These are phyloP conservation scores for Alternaria incomplexa DNA, from an alignment of 2,329 filamentous ascomycete genomes.

Conservation along the genomic window DNA sequence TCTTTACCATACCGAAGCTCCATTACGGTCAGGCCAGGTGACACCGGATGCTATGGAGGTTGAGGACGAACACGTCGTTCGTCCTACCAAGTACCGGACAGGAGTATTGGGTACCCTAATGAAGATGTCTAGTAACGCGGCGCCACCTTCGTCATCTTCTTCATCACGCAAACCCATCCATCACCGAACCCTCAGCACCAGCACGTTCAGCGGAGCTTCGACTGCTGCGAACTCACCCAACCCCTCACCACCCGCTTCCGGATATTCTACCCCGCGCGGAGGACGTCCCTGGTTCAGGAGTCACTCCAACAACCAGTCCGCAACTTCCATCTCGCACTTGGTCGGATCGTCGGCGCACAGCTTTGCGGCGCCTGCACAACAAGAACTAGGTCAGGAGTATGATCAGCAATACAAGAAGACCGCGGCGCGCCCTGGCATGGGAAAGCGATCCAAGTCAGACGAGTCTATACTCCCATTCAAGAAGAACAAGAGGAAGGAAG, in stretches of 20 bases:
- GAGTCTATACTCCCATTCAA: constrained; percentile 47
- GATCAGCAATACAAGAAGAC: constrained; percentile 48
- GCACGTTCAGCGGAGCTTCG: constrained; percentile 41
- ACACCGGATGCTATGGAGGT: constrained; percentile 59
- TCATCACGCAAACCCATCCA: constrained; percentile 14
- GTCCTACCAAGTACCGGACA: constrained; percentile 71
- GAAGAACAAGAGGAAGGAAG: constrained; percentile 49
- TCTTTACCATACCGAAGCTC: constrained; percentile 38
- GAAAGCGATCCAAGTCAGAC: constrained; percentile 45
- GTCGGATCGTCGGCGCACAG: constrained; percentile 52
- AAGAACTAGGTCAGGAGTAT: constrained; percentile 52
- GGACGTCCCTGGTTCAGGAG: constrained; percentile 47
- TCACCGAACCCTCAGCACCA: constrained; percentile 33
- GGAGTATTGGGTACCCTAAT: constrained; percentile 76
- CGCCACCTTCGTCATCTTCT: constrained; percentile 10
- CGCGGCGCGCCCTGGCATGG: constrained; percentile 39
- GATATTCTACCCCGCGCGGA: constrained; percentile 49
- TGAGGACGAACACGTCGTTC: constrained; percentile 68
- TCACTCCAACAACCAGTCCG: constrained; percentile 45
- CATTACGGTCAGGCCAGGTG: constrained; percentile 53
- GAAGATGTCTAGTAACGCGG: constrained; percentile 51
- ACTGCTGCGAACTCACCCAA: constrained; percentile 45
- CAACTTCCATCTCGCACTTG: constrained; percentile 51
- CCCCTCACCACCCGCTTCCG: constrained; percentile 52
- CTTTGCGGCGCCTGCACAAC: constrained; percentile 50